Base-by-base conservation (phyloP, 495 filamentous ascomycete genomes). In the Neurospora pannonica region DNA sequence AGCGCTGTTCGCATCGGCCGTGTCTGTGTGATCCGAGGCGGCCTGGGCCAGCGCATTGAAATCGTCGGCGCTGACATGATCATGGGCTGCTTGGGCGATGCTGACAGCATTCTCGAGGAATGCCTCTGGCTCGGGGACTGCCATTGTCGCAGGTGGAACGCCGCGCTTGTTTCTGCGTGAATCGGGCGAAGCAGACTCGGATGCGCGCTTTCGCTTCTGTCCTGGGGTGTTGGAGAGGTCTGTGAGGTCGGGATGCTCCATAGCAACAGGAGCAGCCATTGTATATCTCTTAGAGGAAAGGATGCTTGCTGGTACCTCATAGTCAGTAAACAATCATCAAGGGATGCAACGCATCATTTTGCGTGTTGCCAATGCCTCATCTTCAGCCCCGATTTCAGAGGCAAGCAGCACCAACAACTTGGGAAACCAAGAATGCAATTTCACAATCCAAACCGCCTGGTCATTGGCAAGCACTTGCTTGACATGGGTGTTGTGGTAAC, bases 11-110 rank as follows among this genome's bases (percentile, higher is more conserved):
- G 85, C 81, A 71, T 87, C 86, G 19, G 85, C 76, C 21, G 81
- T 75, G 38, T 85, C 86, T 48, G 83, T 82, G 74, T 85, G 81
- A 34, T 87, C 85, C 15, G 76, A 82, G 9, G 78, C 82, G 7
- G 82, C 82, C 70, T 87, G 85, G 48, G 86, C 86, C 13, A 89
- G 82, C 17, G 82, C 83, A 72, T 78, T 83, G 73, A 87, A 88
- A 73, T 88, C 87, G 31, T 84, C 85, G 62, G 82, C 80, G 37
- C 80, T 80, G 70, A 82, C 75, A 38, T 82, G 81, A 74, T 81
- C 77, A 19, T 80, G 84, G 13, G 84, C 83, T 5, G 84, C 85
- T 74, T 87, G 84, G 6, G 84, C 84, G n/a, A 85, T 82, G 77
- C 82, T 82, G 46, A 85, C 83, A 28, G 84, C 82, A 72, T 82